Evolutionary conservation across 495 filamentous ascomycete genomes (phyloP), one percentile per base, ranked within the genome.

Genomic region (Annulohypoxylon moriforme): DNA sequence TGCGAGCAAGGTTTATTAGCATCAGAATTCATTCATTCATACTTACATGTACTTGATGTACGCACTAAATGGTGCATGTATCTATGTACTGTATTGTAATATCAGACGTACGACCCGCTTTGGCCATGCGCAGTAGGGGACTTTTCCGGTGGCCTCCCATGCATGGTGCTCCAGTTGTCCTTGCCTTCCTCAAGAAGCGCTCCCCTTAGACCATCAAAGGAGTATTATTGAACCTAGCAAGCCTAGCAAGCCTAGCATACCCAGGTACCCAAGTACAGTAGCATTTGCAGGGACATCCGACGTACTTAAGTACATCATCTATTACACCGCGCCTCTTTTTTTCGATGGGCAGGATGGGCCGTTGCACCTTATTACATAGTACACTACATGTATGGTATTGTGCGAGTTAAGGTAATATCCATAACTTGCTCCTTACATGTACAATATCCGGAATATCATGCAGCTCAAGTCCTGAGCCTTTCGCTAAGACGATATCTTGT

Each of bases 61-160:
- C 34, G 25, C 33, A 34, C 24, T 52, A 29, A 52, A 52, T 52
- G 1, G 34, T 34, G 18, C 29, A 49, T 53, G 50, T 64, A 52
- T 16, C 20, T 33, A 46, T n/a, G 33, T 38, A 55, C 7, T 24
- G 3, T 29, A 20, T 6, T 27, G 31, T 53, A 55, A 61, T 57
- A 69, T 64, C 60, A 71, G 61, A 69, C 36, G 70, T 65, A 40
- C 69, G 62, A 63, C 71, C 71, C 62, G 62, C 67, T 31, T 31
- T 22, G n/a, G 55, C 33, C 25, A 31, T 64, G 62, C 67, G 62
- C 56, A 73, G 70, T 73, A 73, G 65, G 70, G 47, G 60, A 64
- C 70, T 61, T 73, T 73, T 60, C 70, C 70, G 65, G 60, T 61
- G 55, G 64, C 46, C 49, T 65, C n/a, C 14, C 9, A 62, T 68